Percentiles rank a stretch among this genome's conserved stretches.
Conservation (phyloP, 352 stramenopile genomes). For the Phytophthora agathidicida region DNA sequence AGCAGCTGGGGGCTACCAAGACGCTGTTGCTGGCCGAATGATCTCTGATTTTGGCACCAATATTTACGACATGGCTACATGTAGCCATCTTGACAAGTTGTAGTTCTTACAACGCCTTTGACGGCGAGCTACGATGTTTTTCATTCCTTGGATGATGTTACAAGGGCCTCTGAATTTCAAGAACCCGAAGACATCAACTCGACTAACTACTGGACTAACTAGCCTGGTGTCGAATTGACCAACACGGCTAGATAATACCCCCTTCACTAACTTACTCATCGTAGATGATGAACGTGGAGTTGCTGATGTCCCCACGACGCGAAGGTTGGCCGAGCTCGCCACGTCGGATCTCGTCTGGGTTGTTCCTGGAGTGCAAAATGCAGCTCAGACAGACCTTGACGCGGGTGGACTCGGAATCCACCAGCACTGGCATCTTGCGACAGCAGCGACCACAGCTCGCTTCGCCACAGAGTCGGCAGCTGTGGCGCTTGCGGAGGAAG, state of each 20-base stretch:
- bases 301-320: slow-evolving; percentile 53
- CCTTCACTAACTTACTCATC: slow-evolving; percentile 42
- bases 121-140: slow-evolving; percentile 3
- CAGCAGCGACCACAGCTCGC: slow-evolving; percentile 72
- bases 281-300: slow-evolving; percentile 73
- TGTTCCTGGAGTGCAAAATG: slow-evolving; percentile 70
- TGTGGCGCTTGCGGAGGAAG: slow-evolving; percentile 79
- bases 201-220: slow-evolving; percentile 24
- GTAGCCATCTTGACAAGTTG: too few species aligned
- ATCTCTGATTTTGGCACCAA: too few species aligned
- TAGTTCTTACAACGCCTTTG: too few species aligned
- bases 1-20: slow-evolving; percentile 3
- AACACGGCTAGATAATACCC: slow-evolving; percentile 5
- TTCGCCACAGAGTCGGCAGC: slow-evolving; percentile 77
- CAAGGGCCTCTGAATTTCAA: slow-evolving; percentile 16
- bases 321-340: slow-evolving; percentile 26
- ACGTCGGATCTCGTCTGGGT: slow-evolving; percentile 60
- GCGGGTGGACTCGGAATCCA: slow-evolving; percentile 59
- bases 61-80: slow-evolving; percentile 18
- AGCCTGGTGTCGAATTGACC: neutral
- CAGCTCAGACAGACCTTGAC: slow-evolving; percentile 83
- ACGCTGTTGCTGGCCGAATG: too few species aligned
- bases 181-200: slow-evolving; percentile 1
- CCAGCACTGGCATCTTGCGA: slow-evolving; percentile 74
- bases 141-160: slow-evolving; percentile 14